phyloP scores from a whole-genome alignment of 1,284 basidiomycete genomes.

The Phenoliferia sp. region DNA sequence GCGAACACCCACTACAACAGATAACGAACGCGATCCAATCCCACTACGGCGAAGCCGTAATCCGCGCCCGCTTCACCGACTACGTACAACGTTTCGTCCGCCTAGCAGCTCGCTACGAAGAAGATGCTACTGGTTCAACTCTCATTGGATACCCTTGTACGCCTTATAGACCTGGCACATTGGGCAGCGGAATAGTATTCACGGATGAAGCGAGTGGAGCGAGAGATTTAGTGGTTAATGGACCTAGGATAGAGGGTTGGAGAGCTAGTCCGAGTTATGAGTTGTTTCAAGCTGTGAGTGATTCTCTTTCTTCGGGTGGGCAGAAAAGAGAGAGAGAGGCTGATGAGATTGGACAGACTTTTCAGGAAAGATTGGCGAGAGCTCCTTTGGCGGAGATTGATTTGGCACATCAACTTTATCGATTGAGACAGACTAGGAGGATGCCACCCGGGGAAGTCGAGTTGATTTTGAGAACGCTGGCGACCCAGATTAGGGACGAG shows the following conservation, averaged over 20 bases:
- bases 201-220: conserved; percentile 56
- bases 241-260: conserved; percentile 74
- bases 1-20: too few relatives aligned
- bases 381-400: conserved; percentile 62
- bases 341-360: conserved; percentile 50
- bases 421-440: conserved; percentile 59
- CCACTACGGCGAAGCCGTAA: conserved; percentile 70
- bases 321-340: too few relatives aligned
- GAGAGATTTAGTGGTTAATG: conserved; percentile 63
- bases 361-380: conserved; percentile 48
- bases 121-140: conserved; percentile 60
- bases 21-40: conserved; percentile 63
- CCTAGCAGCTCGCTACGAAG: conserved; percentile 71
- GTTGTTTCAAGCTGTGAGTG: conserved; percentile 55
- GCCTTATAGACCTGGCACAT: conserved; percentile 43
- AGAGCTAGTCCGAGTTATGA: conserved; percentile 62
- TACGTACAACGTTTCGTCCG: conserved; percentile 69
- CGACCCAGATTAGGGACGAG: conserved; percentile 64
- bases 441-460: conserved; percentile 63
- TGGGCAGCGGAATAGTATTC: conserved; percentile 68
- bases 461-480: conserved; percentile 67
- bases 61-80: conserved; percentile 72
- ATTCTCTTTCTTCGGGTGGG: not conserved
- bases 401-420: conserved; percentile 63
- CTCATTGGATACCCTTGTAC: conserved; percentile 57